Conservation (phyloP, 768 basidiomycete species). For the Rubroboletus pulcherrimus region DNA sequence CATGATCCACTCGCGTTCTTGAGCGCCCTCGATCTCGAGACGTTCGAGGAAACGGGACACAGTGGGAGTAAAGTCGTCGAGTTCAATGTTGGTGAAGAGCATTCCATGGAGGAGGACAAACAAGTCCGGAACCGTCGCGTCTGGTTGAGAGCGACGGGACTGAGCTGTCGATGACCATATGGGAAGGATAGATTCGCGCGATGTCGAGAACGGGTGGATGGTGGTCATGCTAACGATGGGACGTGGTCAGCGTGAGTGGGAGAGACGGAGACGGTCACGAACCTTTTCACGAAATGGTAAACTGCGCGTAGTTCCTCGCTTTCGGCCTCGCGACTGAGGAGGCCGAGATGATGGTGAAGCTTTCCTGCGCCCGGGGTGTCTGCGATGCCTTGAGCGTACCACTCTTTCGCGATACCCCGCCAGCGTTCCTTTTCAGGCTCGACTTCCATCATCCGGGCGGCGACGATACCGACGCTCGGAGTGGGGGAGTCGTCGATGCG, state of each 20-base stretch:
- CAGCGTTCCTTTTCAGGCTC: slow-evolving; percentile 92
- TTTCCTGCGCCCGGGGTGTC: slow-evolving; percentile 94
- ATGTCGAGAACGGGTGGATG: slow-evolving; percentile 79
- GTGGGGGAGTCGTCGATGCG: slow-evolving; percentile 62
- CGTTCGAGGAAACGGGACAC: slow-evolving; percentile 86
- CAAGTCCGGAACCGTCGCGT: slow-evolving; percentile 68
- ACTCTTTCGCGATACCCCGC: slow-evolving; percentile 84
- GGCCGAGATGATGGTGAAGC: slow-evolving; percentile 89
- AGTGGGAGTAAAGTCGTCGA: slow-evolving; percentile 84
- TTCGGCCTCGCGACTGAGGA: slow-evolving; percentile 80
- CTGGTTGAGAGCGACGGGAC: slow-evolving; percentile 68
- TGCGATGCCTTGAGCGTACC: slow-evolving; percentile 85
- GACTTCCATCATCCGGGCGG: slow-evolving; percentile 76
- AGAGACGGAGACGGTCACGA: slow-evolving; percentile 15
- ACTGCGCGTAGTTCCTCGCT: slow-evolving; percentile 79
- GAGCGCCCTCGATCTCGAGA: slow-evolving; percentile 73
- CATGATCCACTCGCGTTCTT: slow-evolving; percentile 93
- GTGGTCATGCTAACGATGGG: slow-evolving; percentile 71
- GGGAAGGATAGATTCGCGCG: slow-evolving; percentile 84
- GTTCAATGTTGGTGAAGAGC: slow-evolving; percentile 92
- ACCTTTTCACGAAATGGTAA: slow-evolving; percentile 97
- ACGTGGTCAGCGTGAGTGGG: slow-evolving; percentile 4
- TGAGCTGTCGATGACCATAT: slow-evolving; percentile 75
- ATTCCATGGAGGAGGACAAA: slow-evolving; percentile 95
- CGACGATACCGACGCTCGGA: slow-evolving; percentile 82